Conservation (phyloP, 176 grass and related monocot species). For the Pontederia paniculata region DNA sequence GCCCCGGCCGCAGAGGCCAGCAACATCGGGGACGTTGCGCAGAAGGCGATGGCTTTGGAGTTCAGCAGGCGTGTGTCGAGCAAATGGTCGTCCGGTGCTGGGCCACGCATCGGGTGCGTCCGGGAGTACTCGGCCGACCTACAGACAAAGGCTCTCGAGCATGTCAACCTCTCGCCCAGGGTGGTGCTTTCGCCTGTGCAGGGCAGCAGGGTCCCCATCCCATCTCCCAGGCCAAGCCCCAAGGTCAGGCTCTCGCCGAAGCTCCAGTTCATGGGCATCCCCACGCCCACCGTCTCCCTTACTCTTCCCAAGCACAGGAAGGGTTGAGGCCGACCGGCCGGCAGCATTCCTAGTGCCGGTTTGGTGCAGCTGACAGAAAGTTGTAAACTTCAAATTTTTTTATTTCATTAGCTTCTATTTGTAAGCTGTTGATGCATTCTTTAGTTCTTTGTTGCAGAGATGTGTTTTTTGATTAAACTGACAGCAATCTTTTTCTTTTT, state of each 20-base stretch:
- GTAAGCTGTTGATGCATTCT: no score
- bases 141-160: no score
- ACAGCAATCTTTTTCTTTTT: no score
- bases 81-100: constrained; percentile 70
- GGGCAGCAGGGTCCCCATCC: constrained; percentile 20
- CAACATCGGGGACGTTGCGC: not conserved
- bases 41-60: not conserved
- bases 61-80: no score
- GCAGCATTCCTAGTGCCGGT: not conserved
- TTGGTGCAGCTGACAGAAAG: not conserved
- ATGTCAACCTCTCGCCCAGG: constrained; percentile 83
- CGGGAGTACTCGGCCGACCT: no score
- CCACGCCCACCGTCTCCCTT: constrained; percentile 39
- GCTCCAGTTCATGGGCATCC: no score
- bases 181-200: constrained; percentile 25
- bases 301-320: constrained; percentile 42
- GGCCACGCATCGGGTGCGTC: constrained; percentile 74
- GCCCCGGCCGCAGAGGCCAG: constrained; percentile 5
- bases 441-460: no score
- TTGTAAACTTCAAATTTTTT: not conserved
- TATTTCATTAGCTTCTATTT: no score
- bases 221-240: no score
- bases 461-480: no score
- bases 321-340: not conserved
- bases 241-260: no score